Evolutionary conservation across 2,329 filamentous ascomycete genomes (phyloP).

Genomic region (Trichoderma guizhouense): DNA sequence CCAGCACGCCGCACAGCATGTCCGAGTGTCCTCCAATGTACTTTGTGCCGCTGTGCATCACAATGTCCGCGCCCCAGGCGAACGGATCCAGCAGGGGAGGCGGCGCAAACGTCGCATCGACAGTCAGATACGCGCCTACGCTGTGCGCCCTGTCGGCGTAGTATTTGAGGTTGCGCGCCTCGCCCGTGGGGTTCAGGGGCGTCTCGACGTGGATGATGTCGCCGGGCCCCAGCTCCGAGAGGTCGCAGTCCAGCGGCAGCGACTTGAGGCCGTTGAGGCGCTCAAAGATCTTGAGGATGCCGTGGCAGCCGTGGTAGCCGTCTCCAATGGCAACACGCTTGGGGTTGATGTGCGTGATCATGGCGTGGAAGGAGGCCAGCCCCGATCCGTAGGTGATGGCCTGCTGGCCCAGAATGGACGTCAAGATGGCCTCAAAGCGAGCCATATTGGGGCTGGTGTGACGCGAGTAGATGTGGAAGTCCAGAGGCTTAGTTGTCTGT

Average conservation of each 20-base stretch:
- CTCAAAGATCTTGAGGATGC: constrained; percentile 69
- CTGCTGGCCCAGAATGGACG: constrained; percentile 66
- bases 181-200: constrained; percentile 85
- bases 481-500: constrained; percentile 35
- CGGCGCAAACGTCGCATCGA: constrained; percentile 91
- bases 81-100: constrained; percentile 89
- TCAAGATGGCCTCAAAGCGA: constrained; percentile 80
- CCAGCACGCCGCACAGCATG: constrained; percentile 82
- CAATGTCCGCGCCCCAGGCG: constrained; percentile 71
- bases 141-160: constrained; percentile 72
- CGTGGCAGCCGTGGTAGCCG: constrained; percentile 93
- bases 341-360: constrained; percentile 81
- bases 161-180: constrained; percentile 67
- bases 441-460: constrained; percentile 73
- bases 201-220: constrained; percentile 92
- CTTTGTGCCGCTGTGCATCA: constrained; percentile 94
- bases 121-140: constrained; percentile 70
- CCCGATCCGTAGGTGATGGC: constrained; percentile 79
- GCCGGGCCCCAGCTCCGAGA: constrained; percentile 65
- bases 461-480: constrained; percentile 81
- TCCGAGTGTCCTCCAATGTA: constrained; percentile 96
- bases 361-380: constrained; percentile 81
- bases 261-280: constrained; percentile 73
- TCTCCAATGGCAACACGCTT: constrained; percentile 75
- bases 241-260: constrained; percentile 66